phyloP scores from a whole-genome alignment of 148 eudicot genomes.

The Rhododendron vialii region DNA sequence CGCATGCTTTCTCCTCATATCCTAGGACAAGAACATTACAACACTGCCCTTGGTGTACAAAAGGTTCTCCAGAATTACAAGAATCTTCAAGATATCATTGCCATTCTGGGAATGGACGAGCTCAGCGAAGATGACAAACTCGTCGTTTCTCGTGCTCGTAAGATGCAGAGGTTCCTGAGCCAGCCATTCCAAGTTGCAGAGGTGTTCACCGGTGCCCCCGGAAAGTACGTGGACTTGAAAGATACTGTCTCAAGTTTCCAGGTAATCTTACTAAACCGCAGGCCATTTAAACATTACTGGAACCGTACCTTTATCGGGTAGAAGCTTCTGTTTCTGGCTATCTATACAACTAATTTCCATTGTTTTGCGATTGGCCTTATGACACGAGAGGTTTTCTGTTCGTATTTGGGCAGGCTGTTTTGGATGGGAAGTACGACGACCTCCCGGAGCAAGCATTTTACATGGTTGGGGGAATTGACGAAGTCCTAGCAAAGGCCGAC shows the following conservation, averaged over 20 bases:
- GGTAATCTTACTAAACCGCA: conserved; percentile 18
- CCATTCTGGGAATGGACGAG: conserved; percentile 76
- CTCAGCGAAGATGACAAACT: conserved; percentile 67
- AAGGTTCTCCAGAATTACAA: conserved; percentile 64
- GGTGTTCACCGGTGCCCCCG: conserved; percentile 63
- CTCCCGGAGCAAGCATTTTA: conserved; percentile 70
- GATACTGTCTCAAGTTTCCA: conserved; percentile 52
- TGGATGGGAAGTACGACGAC: conserved; percentile 74
- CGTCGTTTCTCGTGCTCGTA: conserved; percentile 64
- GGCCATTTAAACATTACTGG: not conserved
- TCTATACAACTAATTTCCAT: not conserved
- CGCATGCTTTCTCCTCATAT: conserved; percentile 69
- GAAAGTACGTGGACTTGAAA: conserved; percentile 60
- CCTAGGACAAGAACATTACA: conserved; percentile 58
- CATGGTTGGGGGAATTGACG: conserved; percentile 74
- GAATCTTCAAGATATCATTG: conserved; percentile 63
- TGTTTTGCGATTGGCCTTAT: not conserved
- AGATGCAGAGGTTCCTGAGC: conserved; percentile 57
- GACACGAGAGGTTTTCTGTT: not conserved
- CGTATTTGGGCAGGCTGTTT: conserved; percentile 42
- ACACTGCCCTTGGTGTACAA: conserved; percentile 57
- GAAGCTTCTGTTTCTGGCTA: not conserved
- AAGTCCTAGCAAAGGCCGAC: conserved; percentile 67
- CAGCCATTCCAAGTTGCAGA: conserved; percentile 76
- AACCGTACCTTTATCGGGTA: not conserved